phyloP scores from a whole-genome alignment of 2,329 filamentous ascomycete genomes.

The Phoma sp. region DNA sequence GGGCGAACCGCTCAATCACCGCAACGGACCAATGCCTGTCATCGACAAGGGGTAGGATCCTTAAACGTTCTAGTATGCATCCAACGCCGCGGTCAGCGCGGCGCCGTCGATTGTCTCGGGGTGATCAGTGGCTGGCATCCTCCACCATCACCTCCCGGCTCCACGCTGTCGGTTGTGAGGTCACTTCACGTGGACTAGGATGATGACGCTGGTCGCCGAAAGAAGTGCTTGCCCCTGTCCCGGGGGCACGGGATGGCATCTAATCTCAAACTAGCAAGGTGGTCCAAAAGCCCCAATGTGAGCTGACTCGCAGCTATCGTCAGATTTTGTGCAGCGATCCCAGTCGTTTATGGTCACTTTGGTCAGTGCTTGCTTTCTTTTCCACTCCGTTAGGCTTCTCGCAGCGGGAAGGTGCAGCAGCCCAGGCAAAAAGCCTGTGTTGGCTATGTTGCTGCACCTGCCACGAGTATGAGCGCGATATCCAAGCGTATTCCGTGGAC shows the following conservation, averaged over 20 bases:
- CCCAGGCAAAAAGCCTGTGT: not conserved
- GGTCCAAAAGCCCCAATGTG: constrained; percentile 15
- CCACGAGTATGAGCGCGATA: not conserved
- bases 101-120: constrained; percentile 32
- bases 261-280: constrained; percentile 20
- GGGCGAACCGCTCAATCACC: not conserved
- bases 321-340: not conserved
- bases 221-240: constrained; percentile 24
- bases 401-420: not conserved
- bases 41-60: constrained; percentile 19
- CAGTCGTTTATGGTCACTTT: not conserved
- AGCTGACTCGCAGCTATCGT: constrained; percentile 15
- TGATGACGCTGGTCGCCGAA: constrained; percentile 25
- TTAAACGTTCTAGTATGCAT: constrained; percentile 33
- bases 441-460: not conserved
- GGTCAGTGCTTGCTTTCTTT: not conserved
- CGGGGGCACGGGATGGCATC: constrained; percentile 17
- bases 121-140: constrained; percentile 35
- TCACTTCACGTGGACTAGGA: constrained; percentile 26
- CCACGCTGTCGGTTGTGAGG: constrained; percentile 37
- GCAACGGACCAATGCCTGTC: constrained; percentile 8
- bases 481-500: not conserved
- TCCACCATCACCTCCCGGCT: constrained; percentile 32
- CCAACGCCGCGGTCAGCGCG: constrained; percentile 36
- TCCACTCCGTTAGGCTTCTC: not conserved